phyloP scores from a whole-genome alignment of 2,329 filamentous ascomycete species.

The Colletotrichum aenigma region DNA sequence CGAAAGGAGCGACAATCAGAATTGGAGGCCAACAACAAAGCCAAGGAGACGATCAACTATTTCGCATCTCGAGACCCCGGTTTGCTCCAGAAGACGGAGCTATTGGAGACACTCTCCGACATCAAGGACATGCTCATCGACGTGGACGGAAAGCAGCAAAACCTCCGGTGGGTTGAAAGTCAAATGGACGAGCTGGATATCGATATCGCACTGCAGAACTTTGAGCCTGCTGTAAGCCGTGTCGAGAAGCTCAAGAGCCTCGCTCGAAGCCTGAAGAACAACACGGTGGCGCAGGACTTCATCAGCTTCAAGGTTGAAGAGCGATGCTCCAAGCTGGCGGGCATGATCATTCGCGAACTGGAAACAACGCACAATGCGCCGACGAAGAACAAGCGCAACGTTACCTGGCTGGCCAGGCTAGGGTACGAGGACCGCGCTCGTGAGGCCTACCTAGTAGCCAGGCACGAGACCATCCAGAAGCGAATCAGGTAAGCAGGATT shows the following conservation, averaged over 20 bases:
- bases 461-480: constrained; percentile 79
- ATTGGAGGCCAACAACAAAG: constrained; percentile 84
- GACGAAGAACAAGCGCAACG: constrained; percentile 78
- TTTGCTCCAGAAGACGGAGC: constrained; percentile 77
- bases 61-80: constrained; percentile 80
- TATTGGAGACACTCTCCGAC: constrained; percentile 78
- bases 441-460: constrained; percentile 82
- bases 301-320: constrained; percentile 92
- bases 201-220: constrained; percentile 87
- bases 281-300: constrained; percentile 86
- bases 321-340: constrained; percentile 77
- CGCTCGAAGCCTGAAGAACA: constrained; percentile 81
- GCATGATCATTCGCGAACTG: constrained; percentile 77
- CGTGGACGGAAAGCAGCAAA: constrained; percentile 95
- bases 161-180: constrained; percentile 91
- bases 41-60: constrained; percentile 84
- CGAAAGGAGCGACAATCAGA: constrained; percentile 85
- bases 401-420: constrained; percentile 82
- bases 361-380: constrained; percentile 78
- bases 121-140: constrained; percentile 92
- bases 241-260: constrained; percentile 86
- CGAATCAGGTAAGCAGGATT: constrained; percentile 70
- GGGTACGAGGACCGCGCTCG: constrained; percentile 90
- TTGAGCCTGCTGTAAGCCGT: constrained; percentile 81
- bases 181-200: constrained; percentile 97